phyloP scores from a whole-genome alignment of 2,329 filamentous ascomycete species.

The Fusarium pseudonygamai region DNA sequence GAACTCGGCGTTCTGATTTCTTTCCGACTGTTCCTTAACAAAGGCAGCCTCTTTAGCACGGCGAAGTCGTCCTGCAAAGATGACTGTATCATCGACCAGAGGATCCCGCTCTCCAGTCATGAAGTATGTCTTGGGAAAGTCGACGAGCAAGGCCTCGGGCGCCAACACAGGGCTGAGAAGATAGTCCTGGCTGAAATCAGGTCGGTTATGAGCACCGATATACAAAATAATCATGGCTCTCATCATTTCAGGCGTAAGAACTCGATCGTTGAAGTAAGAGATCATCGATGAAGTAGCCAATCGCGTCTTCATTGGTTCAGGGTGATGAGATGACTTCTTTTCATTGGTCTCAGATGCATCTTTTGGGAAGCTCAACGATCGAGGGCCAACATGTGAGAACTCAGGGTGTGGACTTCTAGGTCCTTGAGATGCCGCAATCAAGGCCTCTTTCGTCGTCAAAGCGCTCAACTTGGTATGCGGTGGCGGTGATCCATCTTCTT shows the following conservation, averaged over 20 bases:
- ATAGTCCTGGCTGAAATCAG: constrained; percentile 92
- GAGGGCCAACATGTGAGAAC: constrained; percentile 60
- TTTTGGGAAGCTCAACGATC: constrained; percentile 38
- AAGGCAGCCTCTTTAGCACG: constrained; percentile 73
- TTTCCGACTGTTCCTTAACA: constrained; percentile 16
- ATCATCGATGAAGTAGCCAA: constrained; percentile 97
- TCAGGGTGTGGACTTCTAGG: constrained; percentile 56
- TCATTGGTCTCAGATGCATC: constrained; percentile 22
- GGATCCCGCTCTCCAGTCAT: constrained; percentile 95
- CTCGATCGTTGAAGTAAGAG: constrained; percentile 95
- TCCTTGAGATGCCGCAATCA: constrained; percentile 17
- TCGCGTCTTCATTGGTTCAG: constrained; percentile 77
- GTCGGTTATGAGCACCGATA: constrained; percentile 90
- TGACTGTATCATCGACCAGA: constrained; percentile 94
- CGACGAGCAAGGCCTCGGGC: constrained; percentile 81
- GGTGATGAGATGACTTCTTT: constrained; percentile 58
- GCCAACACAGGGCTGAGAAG: constrained; percentile 90
- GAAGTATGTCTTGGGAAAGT: constrained; percentile 95
- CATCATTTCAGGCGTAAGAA: constrained; percentile 98
- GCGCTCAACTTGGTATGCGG: constrained; percentile 11
- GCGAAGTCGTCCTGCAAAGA: constrained; percentile 90
- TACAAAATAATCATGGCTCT: constrained; percentile 99
- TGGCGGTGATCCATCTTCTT: constrained; percentile 57
- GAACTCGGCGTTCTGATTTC: constrained; percentile 44
- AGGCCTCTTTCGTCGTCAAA: constrained; percentile 11